phyloP scores from a whole-genome alignment of 177 flowering plant genomes.

The Tripterygium wilfordii region DNA sequence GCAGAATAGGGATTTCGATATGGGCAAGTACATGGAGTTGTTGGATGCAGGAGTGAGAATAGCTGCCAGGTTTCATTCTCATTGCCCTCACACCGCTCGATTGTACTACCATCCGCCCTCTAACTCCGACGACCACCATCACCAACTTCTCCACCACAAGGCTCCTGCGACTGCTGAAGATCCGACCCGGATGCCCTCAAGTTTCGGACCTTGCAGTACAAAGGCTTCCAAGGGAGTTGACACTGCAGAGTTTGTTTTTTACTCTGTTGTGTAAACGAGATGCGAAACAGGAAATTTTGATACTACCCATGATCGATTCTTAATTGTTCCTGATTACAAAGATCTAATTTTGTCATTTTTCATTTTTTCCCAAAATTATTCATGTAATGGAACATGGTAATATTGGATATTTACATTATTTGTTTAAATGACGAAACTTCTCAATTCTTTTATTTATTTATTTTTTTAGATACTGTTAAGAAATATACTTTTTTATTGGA shows the following conservation, averaged over 20 bases:
- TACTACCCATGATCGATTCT: too few relatives aligned
- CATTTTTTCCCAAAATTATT: not conserved
- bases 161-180: not conserved
- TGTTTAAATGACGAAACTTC: too few relatives aligned
- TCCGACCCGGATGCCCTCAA: not conserved
- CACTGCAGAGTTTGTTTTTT: constrained; percentile 9
- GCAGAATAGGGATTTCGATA: too few relatives aligned
- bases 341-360: not conserved
- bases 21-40: constrained; percentile 61
- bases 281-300: too few relatives aligned
- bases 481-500: too few relatives aligned
- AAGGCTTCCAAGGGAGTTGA: constrained; percentile 9
- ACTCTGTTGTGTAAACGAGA: constrained; percentile 9
- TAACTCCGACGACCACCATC: constrained; percentile 8
- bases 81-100: constrained; percentile 79
- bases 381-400: too few relatives aligned
- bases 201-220: not conserved
- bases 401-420: too few relatives aligned
- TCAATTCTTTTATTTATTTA: too few relatives aligned
- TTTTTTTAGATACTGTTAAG: too few relatives aligned
- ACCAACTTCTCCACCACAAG: constrained; percentile 8
- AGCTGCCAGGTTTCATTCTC: constrained; percentile 61
- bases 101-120: constrained; percentile 71
- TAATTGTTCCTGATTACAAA: not conserved
- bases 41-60: constrained; percentile 61